A percentile compares a stretch with the other conserved stretches of the same genome.
Evolutionary conservation across 257 asterid species (phyloP).

Genomic region (Coffea eugenioides): DNA sequence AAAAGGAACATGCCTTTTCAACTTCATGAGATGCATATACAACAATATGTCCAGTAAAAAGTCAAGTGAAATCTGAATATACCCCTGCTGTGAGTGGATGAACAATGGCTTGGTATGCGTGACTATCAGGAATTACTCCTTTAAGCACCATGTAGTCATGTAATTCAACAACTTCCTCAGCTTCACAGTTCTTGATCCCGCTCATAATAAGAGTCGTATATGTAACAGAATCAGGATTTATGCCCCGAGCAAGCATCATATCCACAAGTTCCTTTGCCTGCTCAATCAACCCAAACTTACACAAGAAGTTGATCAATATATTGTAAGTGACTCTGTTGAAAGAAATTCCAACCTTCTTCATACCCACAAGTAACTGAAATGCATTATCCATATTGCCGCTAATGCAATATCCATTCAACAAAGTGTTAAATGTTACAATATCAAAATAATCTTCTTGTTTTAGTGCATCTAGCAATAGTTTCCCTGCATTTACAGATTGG

Average conservation of each 20-base stretch:
- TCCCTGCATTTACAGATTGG: conserved; percentile 36
- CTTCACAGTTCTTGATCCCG: conserved; percentile 30
- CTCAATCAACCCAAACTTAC: conserved; percentile 52
- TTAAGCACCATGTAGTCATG: conserved; percentile 55
- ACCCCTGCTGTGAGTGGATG: conserved; percentile 31
- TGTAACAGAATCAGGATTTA: conserved; percentile 50
- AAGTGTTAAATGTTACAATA: conserved; percentile 48
- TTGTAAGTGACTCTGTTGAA: conserved; percentile 55
- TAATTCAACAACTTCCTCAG: conserved; percentile 51
- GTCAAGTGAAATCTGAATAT: conserved; percentile 10
- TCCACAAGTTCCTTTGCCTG: conserved; percentile 49
- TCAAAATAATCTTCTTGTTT: conserved; percentile 41
- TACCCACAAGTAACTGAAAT: conserved; percentile 38
- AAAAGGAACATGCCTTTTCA: not conserved
- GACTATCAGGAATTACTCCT: conserved; percentile 45
- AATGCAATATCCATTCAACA: conserved; percentile 56
- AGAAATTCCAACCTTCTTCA: conserved; percentile 49
- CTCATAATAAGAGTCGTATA: conserved; percentile 52
- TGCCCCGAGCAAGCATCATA: conserved; percentile 46
- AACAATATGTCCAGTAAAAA: not conserved
- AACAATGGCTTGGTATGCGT: conserved; percentile 45
- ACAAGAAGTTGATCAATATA: conserved; percentile 51
- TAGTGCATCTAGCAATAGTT: conserved; percentile 42
- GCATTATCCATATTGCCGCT: conserved; percentile 46
- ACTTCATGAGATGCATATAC: not conserved